Conservation (phyloP, 305 asterid species). For the Fraxinus floribunda region DNA sequence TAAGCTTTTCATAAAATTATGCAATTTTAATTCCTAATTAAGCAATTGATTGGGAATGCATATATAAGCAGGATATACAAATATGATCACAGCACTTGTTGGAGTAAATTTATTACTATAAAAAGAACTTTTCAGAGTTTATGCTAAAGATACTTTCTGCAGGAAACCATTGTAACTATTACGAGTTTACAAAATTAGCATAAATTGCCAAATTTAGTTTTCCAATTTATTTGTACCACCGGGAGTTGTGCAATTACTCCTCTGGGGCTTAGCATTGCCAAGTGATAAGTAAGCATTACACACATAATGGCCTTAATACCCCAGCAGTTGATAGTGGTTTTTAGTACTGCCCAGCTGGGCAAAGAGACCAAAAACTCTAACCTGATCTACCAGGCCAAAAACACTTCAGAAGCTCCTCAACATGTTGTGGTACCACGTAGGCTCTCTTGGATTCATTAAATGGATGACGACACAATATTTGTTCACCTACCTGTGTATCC, state of each 20-base stretch:
- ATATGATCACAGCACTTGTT: neutral
- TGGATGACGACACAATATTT: constrained; percentile 92
- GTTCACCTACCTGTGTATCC: constrained; percentile 68
- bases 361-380: constrained; percentile 17
- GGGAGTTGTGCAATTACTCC: neutral
- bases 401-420: constrained; percentile 94
- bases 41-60: neutral
- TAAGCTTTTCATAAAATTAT: too few species aligned
- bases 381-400: constrained; percentile 92
- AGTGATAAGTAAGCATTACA: neutral
- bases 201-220: neutral
- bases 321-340: neutral
- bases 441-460: constrained; percentile 96
- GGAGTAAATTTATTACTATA: neutral
- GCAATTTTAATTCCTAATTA: neutral
- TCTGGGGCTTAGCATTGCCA: neutral
- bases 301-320: neutral
- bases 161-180: neutral
- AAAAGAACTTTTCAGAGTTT: neutral
- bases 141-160: neutral
- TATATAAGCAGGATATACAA: neutral
- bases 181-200: neutral
- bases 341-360: neutral
- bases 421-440: constrained; percentile 86
- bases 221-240: neutral